These are phyloP conservation scores for Ormosia semicastrata DNA, from an alignment of 306 rosid genomes.

Conservation along the genomic window DNA sequence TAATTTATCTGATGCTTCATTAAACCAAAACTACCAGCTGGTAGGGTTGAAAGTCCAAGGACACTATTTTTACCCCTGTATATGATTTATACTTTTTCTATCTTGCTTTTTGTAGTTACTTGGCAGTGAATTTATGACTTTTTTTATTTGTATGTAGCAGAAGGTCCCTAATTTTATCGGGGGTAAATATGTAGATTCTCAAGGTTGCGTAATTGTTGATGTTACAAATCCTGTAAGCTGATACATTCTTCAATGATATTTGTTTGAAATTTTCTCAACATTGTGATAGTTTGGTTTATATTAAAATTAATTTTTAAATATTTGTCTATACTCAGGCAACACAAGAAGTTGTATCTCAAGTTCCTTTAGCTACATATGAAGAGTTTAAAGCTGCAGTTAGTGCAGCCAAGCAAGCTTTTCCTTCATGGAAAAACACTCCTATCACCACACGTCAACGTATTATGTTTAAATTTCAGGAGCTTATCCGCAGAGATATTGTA, in stretches of 20 bases:
- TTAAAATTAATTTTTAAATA: slow-evolving; percentile 18
- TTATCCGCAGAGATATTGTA: slow-evolving; percentile 71
- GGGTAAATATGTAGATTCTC: slow-evolving; percentile 58
- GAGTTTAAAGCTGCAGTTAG: slow-evolving; percentile 74
- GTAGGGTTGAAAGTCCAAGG: slow-evolving; percentile 42
- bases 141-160: slow-evolving; percentile 44
- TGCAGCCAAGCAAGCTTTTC: slow-evolving; percentile 79
- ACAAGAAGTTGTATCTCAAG: slow-evolving; percentile 79
- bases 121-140: slow-evolving; percentile 22
- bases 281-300: background rate
- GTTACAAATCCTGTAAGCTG: slow-evolving; percentile 70
- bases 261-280: background rate
- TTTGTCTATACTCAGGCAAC: slow-evolving; percentile 58
- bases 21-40: slow-evolving; percentile 44
- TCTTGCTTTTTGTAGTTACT: slow-evolving; percentile 9
- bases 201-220: slow-evolving; percentile 45
- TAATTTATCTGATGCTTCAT: slow-evolving; percentile 28
- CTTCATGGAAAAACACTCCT: slow-evolving; percentile 65
- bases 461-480: slow-evolving; percentile 75
- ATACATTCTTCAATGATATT: slow-evolving; percentile 3
- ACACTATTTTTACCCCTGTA: background rate
- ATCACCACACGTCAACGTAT: slow-evolving; percentile 58
- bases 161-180: slow-evolving; percentile 78
- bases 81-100: slow-evolving; percentile 1
- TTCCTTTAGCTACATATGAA: slow-evolving; percentile 61